Base-by-base conservation (phyloP, 2,329 filamentous ascomycete species). In the Pseudogymnoascus sp. region DNA sequence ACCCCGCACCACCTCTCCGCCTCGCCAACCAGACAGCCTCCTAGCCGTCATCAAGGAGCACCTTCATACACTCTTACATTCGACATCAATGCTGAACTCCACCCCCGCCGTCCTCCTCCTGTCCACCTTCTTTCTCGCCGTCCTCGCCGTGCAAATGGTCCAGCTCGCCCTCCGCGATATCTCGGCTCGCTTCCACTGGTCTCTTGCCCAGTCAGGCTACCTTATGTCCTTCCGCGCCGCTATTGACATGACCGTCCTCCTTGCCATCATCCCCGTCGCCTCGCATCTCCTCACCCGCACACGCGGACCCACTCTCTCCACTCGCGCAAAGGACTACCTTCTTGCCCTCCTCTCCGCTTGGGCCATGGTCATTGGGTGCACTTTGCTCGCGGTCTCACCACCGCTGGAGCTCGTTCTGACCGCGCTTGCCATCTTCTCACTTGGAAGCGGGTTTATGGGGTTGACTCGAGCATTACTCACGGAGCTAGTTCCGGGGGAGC, bases 21-120 rank as follows among this genome's bases (percentile, higher is more conserved):
- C 47, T 31, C 47, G 26, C 47, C 23, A 7, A 1, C 15, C 13
- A 28, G 8, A 9, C 7, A 7, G 33, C 31, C 36, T 28, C n/a
- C 7, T 64, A 13, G 31, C 35, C 4, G 47, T 60, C 17, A 15
- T 67, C 60, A 69, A 63, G 10, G 61, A 65, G 1, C 67, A 59
- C 2, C 23, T 74, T 1, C 65, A 62, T n/a, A 63, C 64, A 1
- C 42, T 69, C 13, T 61, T 64, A 23, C 62, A 64, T 28, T 67
- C 72, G 3, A 63, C 69, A 13, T 44, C 64, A 19, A 63, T 74
- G 6, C 63, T 74, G 11, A 61, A 67, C 17, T 70, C 71, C 3
- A 57, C 68, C 0, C 68, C 71, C 1, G 67, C 74, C 2, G 36
- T 72, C 1, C 47, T 77, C 11, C 65, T 76, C 6, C 38, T 77